Conservation (phyloP, 192 early-diverging fungal genomes). For the Coemansia erecta region DNA sequence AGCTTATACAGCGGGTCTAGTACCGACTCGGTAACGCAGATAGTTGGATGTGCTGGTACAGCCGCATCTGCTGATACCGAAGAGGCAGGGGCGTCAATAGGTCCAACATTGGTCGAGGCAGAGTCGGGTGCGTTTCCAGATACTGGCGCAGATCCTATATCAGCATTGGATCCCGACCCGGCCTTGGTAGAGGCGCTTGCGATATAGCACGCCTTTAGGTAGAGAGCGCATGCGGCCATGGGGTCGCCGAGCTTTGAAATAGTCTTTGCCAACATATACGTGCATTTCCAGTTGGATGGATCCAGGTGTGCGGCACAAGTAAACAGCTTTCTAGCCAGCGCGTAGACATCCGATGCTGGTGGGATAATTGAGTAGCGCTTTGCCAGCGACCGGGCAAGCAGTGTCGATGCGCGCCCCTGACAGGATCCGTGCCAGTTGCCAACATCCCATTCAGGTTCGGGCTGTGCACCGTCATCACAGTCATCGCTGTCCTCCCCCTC, state of each 20-base stretch:
- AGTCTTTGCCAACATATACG: slow-evolving; percentile 40
- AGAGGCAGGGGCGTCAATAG: background rate
- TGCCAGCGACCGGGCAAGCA: slow-evolving; percentile 16
- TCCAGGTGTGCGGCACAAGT: slow-evolving; percentile 21
- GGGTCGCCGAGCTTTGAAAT: slow-evolving; percentile 27
- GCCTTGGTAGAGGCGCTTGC: slow-evolving; percentile 8
- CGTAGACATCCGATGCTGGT: slow-evolving; percentile 12
- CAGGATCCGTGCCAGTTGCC: slow-evolving; percentile 23
- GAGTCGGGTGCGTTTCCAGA: background rate
- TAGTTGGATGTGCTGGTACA: background rate
- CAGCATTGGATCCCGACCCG: background rate
- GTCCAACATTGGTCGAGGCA: background rate
- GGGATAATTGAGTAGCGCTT: slow-evolving; percentile 25
- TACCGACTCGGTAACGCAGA: slow-evolving; percentile 17
- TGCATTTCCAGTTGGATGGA: slow-evolving; percentile 27
- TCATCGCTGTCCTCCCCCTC: slow-evolving; percentile 1
- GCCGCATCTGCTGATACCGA: background rate
- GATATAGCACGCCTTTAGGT: slow-evolving; percentile 36
- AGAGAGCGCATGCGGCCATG: slow-evolving; percentile 31
- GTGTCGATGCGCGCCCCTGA: background rate
- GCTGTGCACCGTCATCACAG: slow-evolving; percentile 13
- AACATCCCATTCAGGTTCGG: slow-evolving; percentile 31
- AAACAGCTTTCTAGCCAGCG: slow-evolving; percentile 29
- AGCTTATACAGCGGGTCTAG: slow-evolving; percentile 40
- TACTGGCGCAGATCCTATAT: background rate